Percentiles rank a stretch among this genome's conserved stretches.
Evolutionary conservation across 2,329 filamentous ascomycete species (phyloP).

Genomic region (Cryphonectria carpinicola): DNA sequence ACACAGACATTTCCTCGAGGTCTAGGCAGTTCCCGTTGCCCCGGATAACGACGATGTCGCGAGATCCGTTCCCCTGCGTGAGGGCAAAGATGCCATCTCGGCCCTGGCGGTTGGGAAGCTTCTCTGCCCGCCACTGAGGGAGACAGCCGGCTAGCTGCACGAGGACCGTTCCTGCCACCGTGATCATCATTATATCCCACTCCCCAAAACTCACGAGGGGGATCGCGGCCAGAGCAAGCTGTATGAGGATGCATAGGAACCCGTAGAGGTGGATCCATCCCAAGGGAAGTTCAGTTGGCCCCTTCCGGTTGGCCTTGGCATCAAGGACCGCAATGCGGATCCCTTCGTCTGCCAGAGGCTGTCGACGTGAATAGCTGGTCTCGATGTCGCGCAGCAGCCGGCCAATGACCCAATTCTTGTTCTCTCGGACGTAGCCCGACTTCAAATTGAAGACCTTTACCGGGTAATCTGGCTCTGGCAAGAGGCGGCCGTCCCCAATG

Average conservation of each 20-base stretch:
- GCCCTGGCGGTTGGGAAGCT: conserved; percentile 43
- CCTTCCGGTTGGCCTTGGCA: conserved; percentile 9
- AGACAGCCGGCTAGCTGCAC: conserved; percentile 41
- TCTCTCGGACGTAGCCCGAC: conserved; percentile 30
- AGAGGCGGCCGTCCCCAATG: conserved; percentile 31
- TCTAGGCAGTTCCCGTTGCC: conserved; percentile 41
- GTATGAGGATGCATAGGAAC: conserved; percentile 34
- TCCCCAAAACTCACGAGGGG: conserved; percentile 39
- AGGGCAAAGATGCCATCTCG: conserved; percentile 40
- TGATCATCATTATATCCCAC: conserved; percentile 47
- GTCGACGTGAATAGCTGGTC: neutral
- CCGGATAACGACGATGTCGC: conserved; percentile 45
- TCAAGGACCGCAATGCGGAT: conserved; percentile 35
- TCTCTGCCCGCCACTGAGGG: conserved; percentile 49
- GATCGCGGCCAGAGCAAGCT: conserved; percentile 42
- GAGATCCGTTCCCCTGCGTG: conserved; percentile 46
- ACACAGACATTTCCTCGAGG: conserved; percentile 45
- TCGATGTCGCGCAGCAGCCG: conserved; percentile 26
- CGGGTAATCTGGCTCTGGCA: conserved; percentile 29
- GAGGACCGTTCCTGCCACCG: conserved; percentile 42
- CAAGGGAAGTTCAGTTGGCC: conserved; percentile 27
- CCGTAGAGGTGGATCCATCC: conserved; percentile 32
- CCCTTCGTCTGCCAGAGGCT: conserved; percentile 12
- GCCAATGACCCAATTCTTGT: conserved; percentile 30
- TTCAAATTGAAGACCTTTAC: conserved; percentile 33